Evolutionary conservation across 805 yeast species (phyloP), one percentile per base, ranked within the genome.

Genomic region (Metschnikowia borealis): DNA sequence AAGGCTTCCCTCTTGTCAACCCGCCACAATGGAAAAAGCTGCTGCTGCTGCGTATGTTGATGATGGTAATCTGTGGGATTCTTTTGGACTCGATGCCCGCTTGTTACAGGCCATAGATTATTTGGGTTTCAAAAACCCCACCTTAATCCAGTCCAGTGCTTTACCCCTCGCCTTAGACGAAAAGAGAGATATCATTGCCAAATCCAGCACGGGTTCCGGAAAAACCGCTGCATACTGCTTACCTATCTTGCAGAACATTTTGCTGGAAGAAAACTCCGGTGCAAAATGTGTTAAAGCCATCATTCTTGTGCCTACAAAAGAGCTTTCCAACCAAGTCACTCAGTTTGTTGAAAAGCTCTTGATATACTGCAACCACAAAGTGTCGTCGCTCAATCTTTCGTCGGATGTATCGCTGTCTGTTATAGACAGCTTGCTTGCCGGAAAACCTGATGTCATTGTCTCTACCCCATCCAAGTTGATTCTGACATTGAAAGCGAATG

Each of bases 181-280:
- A 58, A 87, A 85, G 63, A 85, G 90, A 71, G 97, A 92, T 65
- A 86, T 92, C 55, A 85, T 92, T 43, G 97, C 97, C 36, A 84
- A 87, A 64, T 97, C 98, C 6, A 83, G 89, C 23, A 92, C 99
- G 0, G 99, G 99, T 3, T 87, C 96, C 7, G 98, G 98, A 56
- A 92, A 92, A 68, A 92, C 98, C 0, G 87, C 89, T 10, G 96
- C 97, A 1, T 92, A 92, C 64, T 70, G 85, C 55, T 79, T 92
- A 44, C 99, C 99, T 6, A 84, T 94, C 15, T 67, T 94, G 38
- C 96, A 94, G 66, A 78, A 83, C 38, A 79, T 94, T 38, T 71
- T 92, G 52, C 70, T 74, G 20, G 72, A 70, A 3, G 61, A 55
- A n/a, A 48, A 48, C 7, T 41, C 70, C 59, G 52, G 65, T 59